Conservation (phyloP, 371 early-diverging fungal genomes). For the Mortierella sp. region DNA sequence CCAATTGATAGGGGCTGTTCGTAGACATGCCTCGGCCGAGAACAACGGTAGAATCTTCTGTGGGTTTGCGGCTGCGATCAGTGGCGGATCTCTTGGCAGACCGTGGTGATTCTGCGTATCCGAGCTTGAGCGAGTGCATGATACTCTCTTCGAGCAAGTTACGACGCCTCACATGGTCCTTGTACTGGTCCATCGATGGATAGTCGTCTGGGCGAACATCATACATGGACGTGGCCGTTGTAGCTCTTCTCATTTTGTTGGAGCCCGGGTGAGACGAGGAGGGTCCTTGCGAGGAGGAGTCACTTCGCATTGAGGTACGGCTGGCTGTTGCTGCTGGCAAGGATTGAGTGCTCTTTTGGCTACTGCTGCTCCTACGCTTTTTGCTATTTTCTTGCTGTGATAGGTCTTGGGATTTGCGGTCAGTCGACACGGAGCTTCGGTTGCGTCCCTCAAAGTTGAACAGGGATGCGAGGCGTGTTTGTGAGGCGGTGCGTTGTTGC, state of each 20-base stretch:
- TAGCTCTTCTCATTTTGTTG: conserved; percentile 15
- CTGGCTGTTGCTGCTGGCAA: too few relatives aligned
- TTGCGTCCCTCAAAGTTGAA: conserved; percentile 8
- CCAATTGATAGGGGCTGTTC: conserved; percentile 41
- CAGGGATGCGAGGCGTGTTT: not conserved
- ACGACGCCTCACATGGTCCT: conserved; percentile 47
- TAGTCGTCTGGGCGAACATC: conserved; percentile 29
- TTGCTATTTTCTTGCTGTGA: conserved; percentile 21
- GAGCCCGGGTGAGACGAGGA: conserved; percentile 40
- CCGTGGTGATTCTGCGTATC: conserved; percentile 38
- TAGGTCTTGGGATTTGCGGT: conserved; percentile 21
- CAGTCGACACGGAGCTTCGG: not conserved
- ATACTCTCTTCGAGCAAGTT: conserved; percentile 51
- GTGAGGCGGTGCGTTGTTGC: not conserved
- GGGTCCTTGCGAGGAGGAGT: conserved; percentile 39
- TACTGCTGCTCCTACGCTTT: conserved; percentile 31
- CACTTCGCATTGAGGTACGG: conserved; percentile 10
- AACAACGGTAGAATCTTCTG: not conserved
- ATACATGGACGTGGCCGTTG: conserved; percentile 35
- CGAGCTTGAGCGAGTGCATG: conserved; percentile 48
- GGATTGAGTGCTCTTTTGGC: conserved; percentile 15
- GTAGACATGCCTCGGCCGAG: not conserved
- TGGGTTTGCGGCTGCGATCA: not conserved
- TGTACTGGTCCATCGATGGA: conserved; percentile 27
- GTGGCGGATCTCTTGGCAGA: conserved; percentile 19